Conservation (phyloP, 768 basidiomycete species). For the Panaeolus papilionaceus region DNA sequence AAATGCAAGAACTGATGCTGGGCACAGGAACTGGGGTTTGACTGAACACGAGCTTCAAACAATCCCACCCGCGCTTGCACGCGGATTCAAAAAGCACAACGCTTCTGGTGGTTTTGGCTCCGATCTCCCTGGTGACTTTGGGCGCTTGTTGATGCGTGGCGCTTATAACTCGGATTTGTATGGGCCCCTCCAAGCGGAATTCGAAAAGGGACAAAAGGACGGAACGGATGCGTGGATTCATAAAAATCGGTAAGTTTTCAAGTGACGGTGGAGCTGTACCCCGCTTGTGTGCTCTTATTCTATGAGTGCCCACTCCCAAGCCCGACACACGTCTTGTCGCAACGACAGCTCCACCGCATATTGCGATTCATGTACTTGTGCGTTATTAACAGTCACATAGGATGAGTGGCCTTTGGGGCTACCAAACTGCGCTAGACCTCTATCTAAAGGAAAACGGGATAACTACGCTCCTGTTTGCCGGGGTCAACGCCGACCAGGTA, state of each 20-base stretch:
- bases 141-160: constrained; percentile 63
- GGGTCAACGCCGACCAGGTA: constrained; percentile 75
- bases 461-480: constrained; percentile 64
- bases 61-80: constrained; percentile 64
- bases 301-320: background rate
- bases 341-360: background rate
- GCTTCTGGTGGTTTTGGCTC: constrained; percentile 57
- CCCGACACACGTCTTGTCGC: background rate
- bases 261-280: background rate
- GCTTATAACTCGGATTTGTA: constrained; percentile 65
- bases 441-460: constrained; percentile 70
- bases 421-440: constrained; percentile 65
- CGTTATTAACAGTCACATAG: constrained; percentile 34
- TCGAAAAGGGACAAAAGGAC: constrained; percentile 51
- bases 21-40: constrained; percentile 71
- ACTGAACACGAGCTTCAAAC: constrained; percentile 66
- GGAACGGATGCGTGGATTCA: constrained; percentile 77
- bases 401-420: constrained; percentile 72
- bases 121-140: constrained; percentile 57
- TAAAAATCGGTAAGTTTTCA: constrained; percentile 60
- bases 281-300: background rate
- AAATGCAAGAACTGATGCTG: constrained; percentile 4
- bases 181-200: constrained; percentile 64
- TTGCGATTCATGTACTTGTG: background rate
- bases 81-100: constrained; percentile 56